These are phyloP conservation scores for Canavalia ensiformis DNA, from an alignment of 306 rosid species.

Conservation along the genomic window DNA sequence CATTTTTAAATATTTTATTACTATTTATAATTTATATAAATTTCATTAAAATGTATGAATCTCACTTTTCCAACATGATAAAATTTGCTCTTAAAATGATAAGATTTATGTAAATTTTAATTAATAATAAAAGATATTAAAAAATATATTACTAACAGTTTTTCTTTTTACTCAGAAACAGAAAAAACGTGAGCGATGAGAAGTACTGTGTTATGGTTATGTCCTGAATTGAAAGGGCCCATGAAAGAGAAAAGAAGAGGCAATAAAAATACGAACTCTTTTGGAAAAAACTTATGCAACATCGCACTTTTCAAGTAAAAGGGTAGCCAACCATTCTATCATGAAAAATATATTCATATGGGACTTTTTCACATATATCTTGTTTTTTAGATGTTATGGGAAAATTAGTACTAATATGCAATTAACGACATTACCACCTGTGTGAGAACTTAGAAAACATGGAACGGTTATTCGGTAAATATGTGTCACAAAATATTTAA, in stretches of 20 bases:
- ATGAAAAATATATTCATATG: neutral
- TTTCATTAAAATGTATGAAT: too few relatives aligned
- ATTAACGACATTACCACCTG: neutral
- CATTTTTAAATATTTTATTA: too few relatives aligned
- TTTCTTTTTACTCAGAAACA: too few relatives aligned
- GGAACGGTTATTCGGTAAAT: too few relatives aligned
- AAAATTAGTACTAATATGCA: neutral
- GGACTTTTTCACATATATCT: neutral
- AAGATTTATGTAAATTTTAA: too few relatives aligned
- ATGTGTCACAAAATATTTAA: too few relatives aligned
- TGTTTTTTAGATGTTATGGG: neutral
- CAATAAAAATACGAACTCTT: neutral
- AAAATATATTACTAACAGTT: too few relatives aligned
- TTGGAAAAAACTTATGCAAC: neutral
- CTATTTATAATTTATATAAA: too few relatives aligned
- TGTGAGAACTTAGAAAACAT: neutral
- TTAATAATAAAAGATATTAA: too few relatives aligned
- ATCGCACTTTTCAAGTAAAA: neutral
- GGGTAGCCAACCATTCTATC: neutral
- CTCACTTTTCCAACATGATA: too few relatives aligned
- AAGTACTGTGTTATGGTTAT: neutral
- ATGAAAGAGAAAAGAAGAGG: neutral
- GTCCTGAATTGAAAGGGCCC: slow-evolving; percentile 9
- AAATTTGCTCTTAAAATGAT: too few relatives aligned
- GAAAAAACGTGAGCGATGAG: too few relatives aligned